These are phyloP conservation scores for Tolypocladium album DNA, from an alignment of 2,329 filamentous ascomycete genomes.

Conservation along the genomic window DNA sequence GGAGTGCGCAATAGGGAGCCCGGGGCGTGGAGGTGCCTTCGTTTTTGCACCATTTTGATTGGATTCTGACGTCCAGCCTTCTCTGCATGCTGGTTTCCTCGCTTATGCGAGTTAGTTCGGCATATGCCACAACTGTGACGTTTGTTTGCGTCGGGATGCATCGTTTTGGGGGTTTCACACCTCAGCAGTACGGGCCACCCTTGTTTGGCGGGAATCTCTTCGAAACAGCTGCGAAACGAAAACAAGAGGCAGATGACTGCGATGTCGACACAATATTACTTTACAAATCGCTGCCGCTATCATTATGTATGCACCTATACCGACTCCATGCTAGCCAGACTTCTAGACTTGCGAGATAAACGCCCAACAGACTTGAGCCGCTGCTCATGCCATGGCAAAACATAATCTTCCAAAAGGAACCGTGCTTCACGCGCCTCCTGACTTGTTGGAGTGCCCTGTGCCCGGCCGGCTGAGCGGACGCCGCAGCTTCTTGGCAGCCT, in stretches of 20 bases:
- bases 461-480: conserved; percentile 30
- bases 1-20: background rate
- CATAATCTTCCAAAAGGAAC: background rate
- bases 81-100: background rate
- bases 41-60: background rate
- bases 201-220: background rate
- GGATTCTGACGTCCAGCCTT: background rate
- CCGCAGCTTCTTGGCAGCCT: conserved; percentile 43
- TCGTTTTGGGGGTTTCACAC: background rate
- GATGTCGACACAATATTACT: background rate
- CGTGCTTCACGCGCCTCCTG: background rate
- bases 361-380: background rate
- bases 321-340: background rate
- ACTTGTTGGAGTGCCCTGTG: conserved; percentile 19
- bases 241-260: background rate
- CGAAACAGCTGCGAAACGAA: background rate
- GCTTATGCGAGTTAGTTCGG: no score
- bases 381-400: background rate
- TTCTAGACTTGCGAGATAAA: background rate
- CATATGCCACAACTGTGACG: background rate
- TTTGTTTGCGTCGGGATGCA: background rate
- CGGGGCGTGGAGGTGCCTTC: background rate
- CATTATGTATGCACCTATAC: background rate
- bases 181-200: background rate
- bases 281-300: background rate